Percentiles rank a stretch among this genome's conserved stretches.
Conservation (phyloP, 2,329 filamentous ascomycete species). For the Colletotrichum shisoi region DNA sequence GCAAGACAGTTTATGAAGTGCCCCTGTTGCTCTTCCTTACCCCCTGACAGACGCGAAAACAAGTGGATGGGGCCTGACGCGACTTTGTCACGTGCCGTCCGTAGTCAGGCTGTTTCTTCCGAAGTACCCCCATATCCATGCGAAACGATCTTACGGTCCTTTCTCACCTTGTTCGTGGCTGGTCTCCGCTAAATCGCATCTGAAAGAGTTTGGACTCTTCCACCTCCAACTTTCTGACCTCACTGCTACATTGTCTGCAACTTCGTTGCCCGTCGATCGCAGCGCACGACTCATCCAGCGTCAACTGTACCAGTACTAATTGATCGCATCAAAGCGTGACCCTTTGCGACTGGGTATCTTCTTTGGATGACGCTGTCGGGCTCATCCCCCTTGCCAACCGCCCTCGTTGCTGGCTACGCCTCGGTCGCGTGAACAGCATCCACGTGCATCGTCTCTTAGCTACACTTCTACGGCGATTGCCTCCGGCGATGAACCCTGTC, state of each 20-base stretch:
- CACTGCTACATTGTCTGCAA: conserved; percentile 32
- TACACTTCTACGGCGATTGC: conserved; percentile 20
- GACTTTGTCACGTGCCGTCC: conserved; percentile 27
- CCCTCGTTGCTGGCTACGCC: conserved; percentile 36
- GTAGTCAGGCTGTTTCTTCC: not conserved
- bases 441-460: conserved; percentile 41
- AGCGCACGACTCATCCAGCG: conserved; percentile 32
- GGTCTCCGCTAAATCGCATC: conserved; percentile 40
- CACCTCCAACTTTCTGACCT: conserved; percentile 41
- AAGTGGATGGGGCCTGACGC: conserved; percentile 22
- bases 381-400: conserved; percentile 23
- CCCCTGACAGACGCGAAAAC: conserved; percentile 27
- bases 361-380: conserved; percentile 32
- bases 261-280: conserved; percentile 29
- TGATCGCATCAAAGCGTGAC: conserved; percentile 20
- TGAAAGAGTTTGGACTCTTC: conserved; percentile 40
- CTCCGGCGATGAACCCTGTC: conserved; percentile 26
- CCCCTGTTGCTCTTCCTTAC: conserved; percentile 20
- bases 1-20: conserved; percentile 5
- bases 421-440: conserved; percentile 54
- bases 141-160: conserved; percentile 28
- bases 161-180: conserved; percentile 37
- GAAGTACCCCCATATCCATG: conserved; percentile 27
- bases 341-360: conserved; percentile 27
- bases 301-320: conserved; percentile 19